Evolutionary conservation across 176 grass and related monocot genomes (phyloP), one percentile per base, ranked within the genome.

Genomic region (Oryza meridionalis): DNA sequence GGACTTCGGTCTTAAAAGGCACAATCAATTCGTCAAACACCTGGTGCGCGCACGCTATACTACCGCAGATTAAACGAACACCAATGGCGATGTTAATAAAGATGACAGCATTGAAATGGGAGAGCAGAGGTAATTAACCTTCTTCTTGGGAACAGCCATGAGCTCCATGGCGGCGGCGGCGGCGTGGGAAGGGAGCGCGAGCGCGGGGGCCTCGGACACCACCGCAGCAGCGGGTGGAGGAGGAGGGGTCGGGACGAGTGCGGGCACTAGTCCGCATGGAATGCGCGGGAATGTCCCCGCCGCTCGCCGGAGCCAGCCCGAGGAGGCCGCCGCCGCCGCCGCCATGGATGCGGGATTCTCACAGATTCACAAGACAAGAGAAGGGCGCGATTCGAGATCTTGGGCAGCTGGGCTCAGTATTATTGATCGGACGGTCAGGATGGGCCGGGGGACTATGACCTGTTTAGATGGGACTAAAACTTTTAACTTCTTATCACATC

Each of bases 121-220:
- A 35, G 27, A 40, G 7, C 37, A 17, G 49, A 10, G 13, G 4
- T 17, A n/a, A 2, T 35, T 35, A 35, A 88, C 89, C 85, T 91
- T 91, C 77, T 88, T 91, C 86, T 85, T 91, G 29, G 89, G 89
- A 16, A 91, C 89, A 10, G 89, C 89, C 89, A 91, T 85, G 77
- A 91, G 89, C 65, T 91, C 85, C 85, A 91, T 67, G 85, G 89
- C 83, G 26, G 85, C 83, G 26, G 89, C 79, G 26, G 71, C 71
- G 26, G 38, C 82, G 16, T 7, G 25, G 62, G 72, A n/a, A 4
- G 49, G 67, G 14, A 72, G 72, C 74, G 58, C 81, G 45, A 65
- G 59, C 53, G 79, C 15, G 12, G 63, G 61, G 19, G 24, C 27
- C 45, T 49, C 31, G 70, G 35, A 47, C 27, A 72, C 31, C n/a